phyloP scores from a whole-genome alignment of 2,329 filamentous ascomycete genomes.

The Cordyceps cateniannulata region DNA sequence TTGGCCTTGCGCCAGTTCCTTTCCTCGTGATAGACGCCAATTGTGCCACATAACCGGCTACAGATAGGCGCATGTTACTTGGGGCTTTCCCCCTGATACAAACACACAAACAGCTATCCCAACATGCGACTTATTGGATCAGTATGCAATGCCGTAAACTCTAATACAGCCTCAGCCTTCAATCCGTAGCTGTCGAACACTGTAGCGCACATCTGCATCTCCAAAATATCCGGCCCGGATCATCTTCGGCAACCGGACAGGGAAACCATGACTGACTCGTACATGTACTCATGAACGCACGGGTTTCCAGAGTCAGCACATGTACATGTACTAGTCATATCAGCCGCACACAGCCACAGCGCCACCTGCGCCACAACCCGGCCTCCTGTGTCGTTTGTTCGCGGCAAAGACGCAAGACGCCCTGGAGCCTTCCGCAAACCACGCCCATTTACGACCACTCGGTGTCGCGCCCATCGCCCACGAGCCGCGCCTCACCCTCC shows the following conservation, averaged over 20 bases:
- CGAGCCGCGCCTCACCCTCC: not conserved
- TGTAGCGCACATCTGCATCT: not conserved
- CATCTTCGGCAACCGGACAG: not conserved
- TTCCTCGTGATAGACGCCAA: too few relatives aligned
- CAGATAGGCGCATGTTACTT: too few relatives aligned
- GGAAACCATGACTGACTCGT: not conserved
- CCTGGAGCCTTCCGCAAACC: slow-evolving; percentile 5
- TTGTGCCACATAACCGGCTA: too few relatives aligned
- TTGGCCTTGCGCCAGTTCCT: too few relatives aligned
- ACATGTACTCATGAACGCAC: not conserved
- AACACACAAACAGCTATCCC: too few relatives aligned
- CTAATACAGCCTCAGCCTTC: too few relatives aligned
- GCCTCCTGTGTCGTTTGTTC: slow-evolving; percentile 12
- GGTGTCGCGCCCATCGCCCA: slow-evolving; percentile 9
- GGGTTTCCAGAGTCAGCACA: accelerated
- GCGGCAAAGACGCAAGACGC: slow-evolving; percentile 8
- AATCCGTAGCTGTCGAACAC: too few relatives aligned
- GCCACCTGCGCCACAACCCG: slow-evolving; percentile 1
- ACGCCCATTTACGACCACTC: slow-evolving; percentile 8
- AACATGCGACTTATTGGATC: too few relatives aligned
- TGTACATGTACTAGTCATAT: not conserved
- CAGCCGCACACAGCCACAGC: not conserved
- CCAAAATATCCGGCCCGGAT: not conserved
- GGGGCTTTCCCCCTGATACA: too few relatives aligned
- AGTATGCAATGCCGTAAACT: too few relatives aligned